Percentiles rank a stretch among this genome's conserved stretches.
phyloP scores from a whole-genome alignment of 2,329 filamentous ascomycete genomes.

The Aureobasidium sp. region DNA sequence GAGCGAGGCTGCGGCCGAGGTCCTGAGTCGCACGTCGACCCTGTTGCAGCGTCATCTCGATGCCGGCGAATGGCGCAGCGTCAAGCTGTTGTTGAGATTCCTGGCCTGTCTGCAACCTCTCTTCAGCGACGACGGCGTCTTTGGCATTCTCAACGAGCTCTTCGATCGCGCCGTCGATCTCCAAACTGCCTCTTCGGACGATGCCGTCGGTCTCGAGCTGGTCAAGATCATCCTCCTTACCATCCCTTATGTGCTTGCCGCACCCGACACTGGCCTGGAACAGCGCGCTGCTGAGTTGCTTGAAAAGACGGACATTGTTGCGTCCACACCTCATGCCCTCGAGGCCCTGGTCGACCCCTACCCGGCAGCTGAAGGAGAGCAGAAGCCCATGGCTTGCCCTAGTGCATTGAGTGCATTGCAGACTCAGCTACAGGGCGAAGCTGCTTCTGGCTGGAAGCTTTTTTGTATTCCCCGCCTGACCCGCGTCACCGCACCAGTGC shows the following conservation, averaged over 20 bases:
- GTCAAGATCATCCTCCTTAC: conserved; percentile 95
- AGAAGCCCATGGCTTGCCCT: conserved; percentile 56
- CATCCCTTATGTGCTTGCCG: conserved; percentile 79
- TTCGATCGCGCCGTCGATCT: conserved; percentile 86
- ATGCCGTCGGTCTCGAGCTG: conserved; percentile 73
- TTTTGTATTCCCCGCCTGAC: conserved; percentile 54
- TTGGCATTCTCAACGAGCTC: conserved; percentile 79
- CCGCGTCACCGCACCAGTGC: conserved; percentile 31
- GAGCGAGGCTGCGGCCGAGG: conserved; percentile 63
- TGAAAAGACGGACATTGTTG: conserved; percentile 92
- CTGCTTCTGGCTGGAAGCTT: conserved; percentile 67
- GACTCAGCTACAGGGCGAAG: conserved; percentile 74
- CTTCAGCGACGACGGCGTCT: conserved; percentile 77
- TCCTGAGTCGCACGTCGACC: conserved; percentile 57
- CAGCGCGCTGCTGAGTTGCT: conserved; percentile 71
- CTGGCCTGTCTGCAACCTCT: conserved; percentile 77
- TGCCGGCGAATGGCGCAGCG: conserved; percentile 75
- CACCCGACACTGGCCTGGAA: conserved; percentile 57
- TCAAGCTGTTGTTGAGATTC: conserved; percentile 86
- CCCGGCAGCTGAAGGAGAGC: conserved; percentile 47
- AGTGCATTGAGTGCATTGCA: conserved; percentile 78
- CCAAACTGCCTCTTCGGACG: conserved; percentile 86
- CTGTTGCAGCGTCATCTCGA: conserved; percentile 61
- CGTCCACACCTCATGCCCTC: conserved; percentile 76
- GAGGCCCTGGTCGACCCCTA: conserved; percentile 85